Base-by-base conservation (phyloP, 1,284 basidiomycete species). In the Pyrrhoderma lamaoense region DNA sequence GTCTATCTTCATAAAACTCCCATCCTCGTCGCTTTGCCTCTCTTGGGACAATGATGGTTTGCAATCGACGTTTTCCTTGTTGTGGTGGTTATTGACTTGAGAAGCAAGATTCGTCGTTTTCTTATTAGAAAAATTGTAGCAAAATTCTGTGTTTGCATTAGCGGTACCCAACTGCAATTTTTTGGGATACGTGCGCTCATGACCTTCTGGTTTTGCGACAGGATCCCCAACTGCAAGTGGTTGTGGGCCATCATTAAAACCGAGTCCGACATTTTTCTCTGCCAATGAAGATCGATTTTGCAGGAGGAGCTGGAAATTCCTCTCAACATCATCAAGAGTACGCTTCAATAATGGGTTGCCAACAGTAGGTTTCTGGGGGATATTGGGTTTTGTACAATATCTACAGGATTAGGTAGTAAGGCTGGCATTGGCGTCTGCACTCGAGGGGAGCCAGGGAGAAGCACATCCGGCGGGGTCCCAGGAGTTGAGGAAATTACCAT, bases 321-420 rank as follows among this genome's bases (percentile, higher is more conserved):
- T 66, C 2, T 74, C 67, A 48, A 73, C 66, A 18, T 73, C 71
- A 50, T 77, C 72, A 39, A 73, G 64, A 14, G 70, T 70, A 37
- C 64, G 63, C 58, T 71, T 72, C 36, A 70, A 56, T 39, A 68
- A 69, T 18, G 65, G 66, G 46, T 76, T 70, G 2, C 64, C 61
- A 8, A 68, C 67, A 48, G 64, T 64, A 1, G 73, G 75, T 2
- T 74, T 70, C 9, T 59, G 61, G 22, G 69, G 59, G 22, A 64
- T 53, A 21, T 5, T 5, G 27, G 27, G n/a, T n/a, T n/a, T n/a
- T 67, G 64, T 16, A 66, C n/a, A 9, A 8, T 45, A 25, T 31
- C 31, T 59, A 55, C 31, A 49, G 52, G 3, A 46, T 46, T 34
- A 8, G 34, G 43, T n/a, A 47, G 16, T 23, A 42, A 40, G 38